phyloP scores from a whole-genome alignment of 805 yeast genomes.

The Spathaspora gorwiae region DNA sequence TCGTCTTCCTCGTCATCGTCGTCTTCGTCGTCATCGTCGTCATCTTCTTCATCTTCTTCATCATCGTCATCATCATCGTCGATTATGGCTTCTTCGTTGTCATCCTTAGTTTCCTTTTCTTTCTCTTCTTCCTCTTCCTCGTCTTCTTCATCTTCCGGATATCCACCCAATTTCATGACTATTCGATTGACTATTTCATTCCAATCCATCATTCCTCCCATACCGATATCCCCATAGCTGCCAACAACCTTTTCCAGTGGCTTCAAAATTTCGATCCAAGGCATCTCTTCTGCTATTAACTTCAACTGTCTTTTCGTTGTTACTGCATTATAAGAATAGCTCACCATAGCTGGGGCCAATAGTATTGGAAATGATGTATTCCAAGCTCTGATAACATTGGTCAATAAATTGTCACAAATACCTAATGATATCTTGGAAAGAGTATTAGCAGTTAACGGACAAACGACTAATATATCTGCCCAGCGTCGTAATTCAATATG shows the following conservation, averaged over 20 bases:
- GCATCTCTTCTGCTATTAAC: constrained; percentile 81
- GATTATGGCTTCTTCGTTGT: constrained; percentile 34
- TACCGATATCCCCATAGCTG: constrained; percentile 94
- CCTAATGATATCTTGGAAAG: constrained; percentile 87
- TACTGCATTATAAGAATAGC: constrained; percentile 84
- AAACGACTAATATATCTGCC: constrained; percentile 91
- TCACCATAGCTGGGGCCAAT: constrained; percentile 94
- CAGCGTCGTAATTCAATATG: constrained; percentile 93
- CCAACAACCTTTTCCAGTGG: constrained; percentile 94
- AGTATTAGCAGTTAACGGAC: constrained; percentile 94
- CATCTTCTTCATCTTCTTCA: constrained; percentile 24
- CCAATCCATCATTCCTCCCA: constrained; percentile 99
- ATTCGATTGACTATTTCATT: constrained; percentile 86
- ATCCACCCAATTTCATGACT: constrained; percentile 61
- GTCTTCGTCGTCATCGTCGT: constrained; percentile 12
- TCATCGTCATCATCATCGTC: constrained; percentile 47
- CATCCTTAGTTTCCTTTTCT: constrained; percentile 34
- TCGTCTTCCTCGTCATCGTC: constrained; percentile 8
- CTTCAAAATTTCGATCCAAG: constrained; percentile 88
- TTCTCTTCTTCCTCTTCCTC: constrained; percentile 44
- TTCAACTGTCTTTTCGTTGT: constrained; percentile 80
- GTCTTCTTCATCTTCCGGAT: constrained; percentile 47
- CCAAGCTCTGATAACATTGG: constrained; percentile 93
- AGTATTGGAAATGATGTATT: constrained; percentile 84
- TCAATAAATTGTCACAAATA: constrained; percentile 84